Base-by-base conservation (phyloP, 768 basidiomycete species). In the Melanogaster broomeanus region DNA sequence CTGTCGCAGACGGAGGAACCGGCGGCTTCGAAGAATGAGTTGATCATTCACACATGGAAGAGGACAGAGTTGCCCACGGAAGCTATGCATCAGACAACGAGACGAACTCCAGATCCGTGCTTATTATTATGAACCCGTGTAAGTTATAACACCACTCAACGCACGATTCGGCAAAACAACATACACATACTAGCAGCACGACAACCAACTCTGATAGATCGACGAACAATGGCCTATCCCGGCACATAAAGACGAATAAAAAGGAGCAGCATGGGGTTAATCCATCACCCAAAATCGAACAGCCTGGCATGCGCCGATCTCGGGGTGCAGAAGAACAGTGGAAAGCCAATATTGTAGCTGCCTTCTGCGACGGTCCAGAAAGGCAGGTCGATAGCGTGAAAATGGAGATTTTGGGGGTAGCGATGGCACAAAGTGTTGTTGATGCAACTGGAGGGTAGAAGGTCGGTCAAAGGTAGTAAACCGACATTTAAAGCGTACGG, bases 351-450 rank as follows among this genome's bases (percentile, higher is more conserved):
- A 78, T 62, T 88, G 80, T 3, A 88, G 72, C 12, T 75, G 74
- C 31, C 79, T 75, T 8, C 85, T 74, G 11, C 87, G 75, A 12
- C 74, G 75, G 43, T 88, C 85, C 3, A 89, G 78, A 66, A 90
- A 89, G 0, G 78, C 79, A 0, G 83, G 79, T 11, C 88, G 73
- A 60, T 85, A 88, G 21, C 83, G 80, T 1, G 86, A 77, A 0
- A 88, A 71, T 0, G 87, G 81, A 0, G 80, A 77, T 69, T 89
- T 90, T 0, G 88, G 85, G 0, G 87, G 88, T 4, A 90, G 75
- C 3, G 71, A 42, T 2, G 87, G 87, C 15, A 90, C 67, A 44
- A 74, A 74, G 18, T 72, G 66, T 13, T 73, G 74, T 40, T 77
- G 72, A 39, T 75, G 69, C 9, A 65, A 67, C 79, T 85, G 65